These are phyloP conservation scores for Geotrichum citri-aurantii DNA, from an alignment of 1,139 yeast genomes.

Conservation along the genomic window DNA sequence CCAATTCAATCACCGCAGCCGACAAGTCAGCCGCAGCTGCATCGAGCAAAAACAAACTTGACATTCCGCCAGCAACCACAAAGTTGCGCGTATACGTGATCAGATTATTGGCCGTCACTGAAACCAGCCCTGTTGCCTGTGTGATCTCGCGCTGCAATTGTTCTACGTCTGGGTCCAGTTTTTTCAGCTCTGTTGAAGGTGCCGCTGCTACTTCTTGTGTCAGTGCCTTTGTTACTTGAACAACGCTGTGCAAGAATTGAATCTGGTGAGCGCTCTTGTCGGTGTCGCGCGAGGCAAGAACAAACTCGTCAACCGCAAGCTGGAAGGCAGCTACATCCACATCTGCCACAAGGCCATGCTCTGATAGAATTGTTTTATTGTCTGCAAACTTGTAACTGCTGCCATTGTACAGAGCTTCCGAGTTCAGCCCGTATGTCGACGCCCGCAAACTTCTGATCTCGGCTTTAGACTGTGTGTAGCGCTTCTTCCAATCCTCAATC, in stretches of 20 bases:
- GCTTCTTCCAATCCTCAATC: slow-evolving; percentile 36
- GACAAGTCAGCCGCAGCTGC: slow-evolving; percentile 73
- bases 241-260: slow-evolving; percentile 32
- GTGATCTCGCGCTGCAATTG: slow-evolving; percentile 28
- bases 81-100: slow-evolving; percentile 76
- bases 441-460: slow-evolving; percentile 30
- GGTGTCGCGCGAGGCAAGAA: slow-evolving; percentile 26
- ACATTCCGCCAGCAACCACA: slow-evolving; percentile 53
- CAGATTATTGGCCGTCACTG: slow-evolving; percentile 69
- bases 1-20: slow-evolving; percentile 66
- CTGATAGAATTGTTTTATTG: slow-evolving; percentile 4
- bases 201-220: slow-evolving; percentile 39
- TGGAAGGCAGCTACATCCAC: slow-evolving; percentile 31
- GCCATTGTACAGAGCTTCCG: not conserved
- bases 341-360: slow-evolving; percentile 27
- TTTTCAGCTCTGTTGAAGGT: slow-evolving; percentile 22
- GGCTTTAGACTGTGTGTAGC: slow-evolving; percentile 32
- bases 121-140: slow-evolving; percentile 40
- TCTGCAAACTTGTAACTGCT: slow-evolving; percentile 1
- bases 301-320: slow-evolving; percentile 33
- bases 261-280: slow-evolving; percentile 20
- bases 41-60: slow-evolving; percentile 71
- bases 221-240: slow-evolving; percentile 36
- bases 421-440: slow-evolving; percentile 25
- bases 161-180: slow-evolving; percentile 1